Percentiles rank a stretch among this genome's conserved stretches.
These are phyloP conservation scores for Chrysoporthe deuterocubensis DNA, from an alignment of 2,329 filamentous ascomycete genomes.

Conservation along the genomic window DNA sequence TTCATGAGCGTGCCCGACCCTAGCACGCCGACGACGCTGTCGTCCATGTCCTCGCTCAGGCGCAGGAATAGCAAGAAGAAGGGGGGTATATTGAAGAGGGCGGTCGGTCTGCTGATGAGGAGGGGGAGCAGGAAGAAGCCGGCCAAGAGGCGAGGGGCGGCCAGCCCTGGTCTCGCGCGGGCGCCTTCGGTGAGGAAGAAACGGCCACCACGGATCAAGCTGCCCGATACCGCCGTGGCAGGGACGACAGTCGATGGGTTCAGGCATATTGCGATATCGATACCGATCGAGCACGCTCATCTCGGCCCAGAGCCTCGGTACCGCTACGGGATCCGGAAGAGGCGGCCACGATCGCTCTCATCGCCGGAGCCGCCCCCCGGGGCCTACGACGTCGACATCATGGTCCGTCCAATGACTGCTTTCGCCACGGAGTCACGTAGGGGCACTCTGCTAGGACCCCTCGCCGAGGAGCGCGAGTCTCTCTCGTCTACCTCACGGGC, in stretches of 20 bases:
- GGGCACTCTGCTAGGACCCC: slow-evolving; percentile 38
- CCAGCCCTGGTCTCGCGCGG: slow-evolving; percentile 13
- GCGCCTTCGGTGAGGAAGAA: slow-evolving; percentile 17
- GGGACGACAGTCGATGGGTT: slow-evolving; percentile 57
- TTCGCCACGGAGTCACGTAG: slow-evolving; percentile 17
- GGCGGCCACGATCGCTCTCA: slow-evolving; percentile 14
- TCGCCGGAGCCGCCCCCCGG: slow-evolving; percentile 5
- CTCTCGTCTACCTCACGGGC: slow-evolving; percentile 19
- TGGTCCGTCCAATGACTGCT: slow-evolving; percentile 19
- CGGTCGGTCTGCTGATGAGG: slow-evolving; percentile 40
- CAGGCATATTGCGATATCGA: slow-evolving; percentile 64
- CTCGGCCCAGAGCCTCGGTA: slow-evolving; percentile 40
- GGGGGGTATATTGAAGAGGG: slow-evolving; percentile 46
- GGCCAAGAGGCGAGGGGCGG: slow-evolving; percentile 25
- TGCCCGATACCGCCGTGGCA: slow-evolving; percentile 61
- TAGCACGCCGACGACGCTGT: slow-evolving; percentile 30
- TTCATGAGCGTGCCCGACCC: slow-evolving; percentile 51
- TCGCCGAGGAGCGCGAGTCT: slow-evolving; percentile 43
- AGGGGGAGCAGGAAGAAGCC: slow-evolving; percentile 43
- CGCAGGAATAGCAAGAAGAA: slow-evolving; percentile 33
- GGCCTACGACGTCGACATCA: slow-evolving; percentile 10
- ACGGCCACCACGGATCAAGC: slow-evolving; percentile 39
- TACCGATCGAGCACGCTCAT: slow-evolving; percentile 56
- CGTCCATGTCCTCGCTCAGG: slow-evolving; percentile 13
- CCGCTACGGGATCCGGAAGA: slow-evolving; percentile 20